Evolutionary conservation across 192 early-diverging fungal species (phyloP), one percentile per base, ranked within the genome.

Genomic region (Rhizophagus sp.): DNA sequence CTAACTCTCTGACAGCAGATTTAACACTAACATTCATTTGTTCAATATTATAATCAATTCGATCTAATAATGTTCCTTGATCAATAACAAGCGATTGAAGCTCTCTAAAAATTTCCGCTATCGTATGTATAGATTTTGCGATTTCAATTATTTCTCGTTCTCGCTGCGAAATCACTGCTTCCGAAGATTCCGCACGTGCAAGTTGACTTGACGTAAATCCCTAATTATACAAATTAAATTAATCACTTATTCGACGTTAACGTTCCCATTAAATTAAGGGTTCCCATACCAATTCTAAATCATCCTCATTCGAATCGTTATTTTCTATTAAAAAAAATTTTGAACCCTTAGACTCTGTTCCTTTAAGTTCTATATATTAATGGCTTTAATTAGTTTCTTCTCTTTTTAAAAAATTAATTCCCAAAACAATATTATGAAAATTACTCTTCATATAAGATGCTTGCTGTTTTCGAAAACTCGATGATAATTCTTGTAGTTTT

Each of bases 21-120:
- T 96, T 91, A n/a, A 96, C 87, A 79, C 95, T 88, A 39, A 94
- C 87, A 22, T 83, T 89, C 11, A 93, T 92, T 76, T 93, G 92
- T 80, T 98, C 98, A 75, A 99, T 92, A 81, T 99, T 98, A 84
- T 93, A 99, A 84, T 99, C 98, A 76, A 99, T 98, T 36, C 98
- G 90, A 85, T 99, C 98, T 30, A 99, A 88, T 76, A 99, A 82
- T 7, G 98, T 96, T 19, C 98, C 98, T 83, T 99, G 98, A 84
- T 98, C 98, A 80, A 99, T 97, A 25, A 99, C 93, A 91, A 99
- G 94, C 30, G 94, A 91, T 82, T 99, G 95, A 81, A 98, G 88
- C 79, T 97, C 96, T 75, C 90, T 90, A 84, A 99, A 99, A 17
- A 99, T 92, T 52, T 94, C 93, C 3, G 96, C 96, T 71, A 99